Evolutionary conservation across 768 basidiomycete species (phyloP), one percentile per base, ranked within the genome.

Genomic region (Kockovaella imperatae): DNA sequence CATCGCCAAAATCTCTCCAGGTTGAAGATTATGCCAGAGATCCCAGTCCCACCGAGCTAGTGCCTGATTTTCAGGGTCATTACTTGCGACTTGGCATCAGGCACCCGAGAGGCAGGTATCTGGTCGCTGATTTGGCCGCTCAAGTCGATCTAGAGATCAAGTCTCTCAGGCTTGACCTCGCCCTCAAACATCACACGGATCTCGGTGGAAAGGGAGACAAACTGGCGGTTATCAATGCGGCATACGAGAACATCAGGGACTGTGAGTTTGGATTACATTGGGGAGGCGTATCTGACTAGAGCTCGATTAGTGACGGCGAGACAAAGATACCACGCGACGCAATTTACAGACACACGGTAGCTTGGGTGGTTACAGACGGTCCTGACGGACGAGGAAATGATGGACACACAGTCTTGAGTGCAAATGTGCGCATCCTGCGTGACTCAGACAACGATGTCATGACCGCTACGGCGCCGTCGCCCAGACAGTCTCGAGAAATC

Each of bases 401-500:
- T n/a, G 10, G n/a, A n/a, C 31, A n/a, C 10, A 32, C 10, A 32
- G 31, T 10, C 31, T 32, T 10, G 31, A 10, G n/a, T 10, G 10
- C 10, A n/a, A 10, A 10, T 32, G n/a, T 10, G n/a, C 31, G 31
- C 31, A 10, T 32, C 31, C 31, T 10, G 31, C 31, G 17, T 32
- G 31, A 10, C 31, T 10, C 31, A 32, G 11, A 17, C 31, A 32
- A 32, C 31, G 17, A 10, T 32, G 31, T 32, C 10, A 10, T 17
- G 18, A 13, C 36, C 36, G 18, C 18, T 20, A 8, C 36, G 14
- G 14, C 11, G 31, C 31, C 35, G 56, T 66, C 28, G 60, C 71
- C 71, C 71, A 70, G 11, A 57, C 47, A 24, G 57, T 53, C 51
- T 72, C 70, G 30, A 75, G 44, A 35, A 72, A 75, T 45, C 64